Percentiles rank a stretch among this genome's conserved stretches.
phyloP scores from a whole-genome alignment of 192 early-diverging fungal species.

The Neocallimastix lanati region DNA sequence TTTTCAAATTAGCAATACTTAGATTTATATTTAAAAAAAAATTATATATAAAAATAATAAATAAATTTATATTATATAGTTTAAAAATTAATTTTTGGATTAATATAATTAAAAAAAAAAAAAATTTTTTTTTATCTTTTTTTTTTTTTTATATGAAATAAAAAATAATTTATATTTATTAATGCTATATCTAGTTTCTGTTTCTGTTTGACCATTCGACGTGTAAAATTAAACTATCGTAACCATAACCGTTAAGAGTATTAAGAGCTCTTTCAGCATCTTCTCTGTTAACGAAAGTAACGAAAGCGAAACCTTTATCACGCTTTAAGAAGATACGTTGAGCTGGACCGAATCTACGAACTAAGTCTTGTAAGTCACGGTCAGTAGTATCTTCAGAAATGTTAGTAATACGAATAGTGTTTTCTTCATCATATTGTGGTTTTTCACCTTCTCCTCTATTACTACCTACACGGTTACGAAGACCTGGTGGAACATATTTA shows the following conservation, averaged over 20 bases:
- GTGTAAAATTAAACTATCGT: conserved; percentile 84
- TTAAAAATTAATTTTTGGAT: too few species aligned
- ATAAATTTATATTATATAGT: too few species aligned
- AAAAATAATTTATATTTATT: background rate
- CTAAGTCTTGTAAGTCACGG: conserved; percentile 71
- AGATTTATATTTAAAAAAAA: too few species aligned
- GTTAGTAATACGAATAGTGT: conserved; percentile 77
- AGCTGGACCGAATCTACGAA: conserved; percentile 67
- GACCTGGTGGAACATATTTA: conserved; percentile 76
- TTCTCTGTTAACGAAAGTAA: conserved; percentile 63
- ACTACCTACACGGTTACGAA: conserved; percentile 42
- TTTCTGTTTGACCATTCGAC: conserved; percentile 58
- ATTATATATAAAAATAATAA: too few species aligned
- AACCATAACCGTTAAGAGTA: conserved; percentile 84
- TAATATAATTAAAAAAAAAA: too few species aligned
- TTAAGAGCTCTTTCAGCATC: conserved; percentile 67
- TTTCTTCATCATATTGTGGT: conserved; percentile 20
- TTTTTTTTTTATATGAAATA: too few species aligned
- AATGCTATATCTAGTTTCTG: background rate
- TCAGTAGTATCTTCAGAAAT: conserved; percentile 86
- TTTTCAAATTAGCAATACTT: too few species aligned
- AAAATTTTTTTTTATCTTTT: too few species aligned
- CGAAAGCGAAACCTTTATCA: conserved; percentile 88
- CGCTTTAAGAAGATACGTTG: conserved; percentile 74
- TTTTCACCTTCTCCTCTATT: background rate